phyloP scores from a whole-genome alignment of 2,329 filamentous ascomycete genomes.

The Aquanectria penicillioides region DNA sequence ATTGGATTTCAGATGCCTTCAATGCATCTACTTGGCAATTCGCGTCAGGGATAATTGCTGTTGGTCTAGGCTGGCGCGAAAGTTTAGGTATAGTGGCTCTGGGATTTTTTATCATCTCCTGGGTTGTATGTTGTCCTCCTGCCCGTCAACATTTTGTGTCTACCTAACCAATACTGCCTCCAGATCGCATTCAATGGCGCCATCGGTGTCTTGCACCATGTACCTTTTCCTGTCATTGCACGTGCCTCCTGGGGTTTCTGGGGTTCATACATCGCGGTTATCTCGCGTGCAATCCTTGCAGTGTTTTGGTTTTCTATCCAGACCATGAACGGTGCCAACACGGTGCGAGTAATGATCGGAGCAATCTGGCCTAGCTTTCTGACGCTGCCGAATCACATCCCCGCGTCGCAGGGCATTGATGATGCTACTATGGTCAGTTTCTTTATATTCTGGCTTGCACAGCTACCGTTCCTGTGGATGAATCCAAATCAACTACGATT shows the following conservation, averaged over 20 bases:
- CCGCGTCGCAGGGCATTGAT: not conserved
- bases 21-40: not conserved
- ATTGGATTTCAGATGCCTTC: not conserved
- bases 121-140: not conserved
- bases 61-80: not conserved
- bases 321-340: not conserved
- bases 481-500: not conserved
- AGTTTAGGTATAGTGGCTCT: not conserved
- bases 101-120: not conserved
- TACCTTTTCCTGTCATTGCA: not conserved
- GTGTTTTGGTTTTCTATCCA: not conserved
- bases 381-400: not conserved
- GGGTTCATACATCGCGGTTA: not conserved
- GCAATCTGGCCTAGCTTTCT: not conserved
- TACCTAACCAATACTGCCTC: no score
- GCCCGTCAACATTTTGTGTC: no score
- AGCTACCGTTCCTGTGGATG: not conserved
- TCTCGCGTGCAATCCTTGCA: not conserved
- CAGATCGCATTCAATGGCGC: not conserved
- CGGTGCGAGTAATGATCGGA: not conserved
- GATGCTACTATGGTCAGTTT: not conserved
- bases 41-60: not conserved
- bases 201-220: not conserved
- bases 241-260: not conserved
- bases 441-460: not conserved